A percentile compares a stretch with the other conserved stretches of the same genome.
Conservation (phyloP, 805 yeast species). For the Kodamaea leandrae region DNA sequence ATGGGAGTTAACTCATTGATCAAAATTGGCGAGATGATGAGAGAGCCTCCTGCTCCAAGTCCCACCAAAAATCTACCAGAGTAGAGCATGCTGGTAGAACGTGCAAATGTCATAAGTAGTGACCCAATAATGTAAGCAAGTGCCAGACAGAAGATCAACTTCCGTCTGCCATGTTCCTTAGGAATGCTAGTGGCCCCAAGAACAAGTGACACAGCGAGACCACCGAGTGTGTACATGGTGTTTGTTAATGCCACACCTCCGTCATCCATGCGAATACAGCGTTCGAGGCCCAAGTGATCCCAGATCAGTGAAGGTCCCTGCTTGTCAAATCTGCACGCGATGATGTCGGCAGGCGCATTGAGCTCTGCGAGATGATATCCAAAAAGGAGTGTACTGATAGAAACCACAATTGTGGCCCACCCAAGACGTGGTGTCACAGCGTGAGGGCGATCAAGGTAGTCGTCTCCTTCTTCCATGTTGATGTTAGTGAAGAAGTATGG, state of each 20-base stretch:
- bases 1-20: constrained; percentile 40
- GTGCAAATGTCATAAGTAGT: constrained; percentile 24
- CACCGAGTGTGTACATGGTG: constrained; percentile 37
- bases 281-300: constrained; percentile 19
- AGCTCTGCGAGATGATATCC: constrained; percentile 41
- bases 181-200: constrained; percentile 28
- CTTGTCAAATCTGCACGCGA: constrained; percentile 24
- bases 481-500: background rate
- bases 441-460: constrained; percentile 17
- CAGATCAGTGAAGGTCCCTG: constrained; percentile 27
- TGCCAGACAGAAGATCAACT: constrained; percentile 17
- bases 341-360: constrained; percentile 31
- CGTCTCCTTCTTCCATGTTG: constrained; percentile 2
- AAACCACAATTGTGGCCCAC: constrained; percentile 35
- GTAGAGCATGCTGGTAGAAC: constrained; percentile 18
- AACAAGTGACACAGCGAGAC: constrained; percentile 29
- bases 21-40: constrained; percentile 41
- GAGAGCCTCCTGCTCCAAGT: constrained; percentile 37
- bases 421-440: constrained; percentile 28
- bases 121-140: constrained; percentile 24
- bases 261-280: constrained; percentile 31
- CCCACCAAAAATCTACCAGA: constrained; percentile 37
- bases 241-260: constrained; percentile 25
- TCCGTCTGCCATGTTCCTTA: constrained; percentile 24
- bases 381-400: constrained; percentile 37